Evolutionary conservation across 495 filamentous ascomycete species (phyloP).

Genomic region (Talaromyces borbonicus): DNA sequence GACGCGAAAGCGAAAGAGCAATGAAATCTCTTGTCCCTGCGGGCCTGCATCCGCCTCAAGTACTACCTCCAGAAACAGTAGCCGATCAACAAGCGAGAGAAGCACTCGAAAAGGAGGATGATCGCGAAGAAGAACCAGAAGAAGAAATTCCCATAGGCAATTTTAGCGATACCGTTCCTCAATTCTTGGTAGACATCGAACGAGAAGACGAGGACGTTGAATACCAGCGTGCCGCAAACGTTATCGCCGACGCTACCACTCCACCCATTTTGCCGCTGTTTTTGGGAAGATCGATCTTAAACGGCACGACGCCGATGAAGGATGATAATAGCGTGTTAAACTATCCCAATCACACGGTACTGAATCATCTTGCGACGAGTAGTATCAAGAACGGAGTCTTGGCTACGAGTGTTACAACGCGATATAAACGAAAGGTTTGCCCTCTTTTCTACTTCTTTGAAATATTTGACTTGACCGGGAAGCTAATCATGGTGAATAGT

Average conservation of each 20-base stretch:
- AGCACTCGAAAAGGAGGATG: conserved; percentile 29
- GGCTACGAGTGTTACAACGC: conserved; percentile 92
- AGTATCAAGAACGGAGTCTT: conserved; percentile 94
- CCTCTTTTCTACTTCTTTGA: not conserved
- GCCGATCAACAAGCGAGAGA: conserved; percentile 25
- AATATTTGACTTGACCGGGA: conserved; percentile 12
- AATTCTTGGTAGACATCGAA: conserved; percentile 78
- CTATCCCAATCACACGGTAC: conserved; percentile 92
- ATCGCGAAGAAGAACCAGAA: conserved; percentile 36
- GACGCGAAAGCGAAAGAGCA: conserved; percentile 26
- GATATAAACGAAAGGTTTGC: conserved; percentile 89
- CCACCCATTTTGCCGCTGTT: conserved; percentile 87
- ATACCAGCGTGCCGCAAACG: conserved; percentile 59
- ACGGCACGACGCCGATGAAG: conserved; percentile 82
- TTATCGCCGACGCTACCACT: conserved; percentile 62
- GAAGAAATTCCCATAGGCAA: conserved; percentile 38
- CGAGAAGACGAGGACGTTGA: conserved; percentile 63
- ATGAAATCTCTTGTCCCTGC: conserved; percentile 19
- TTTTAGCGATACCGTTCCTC: conserved; percentile 57
- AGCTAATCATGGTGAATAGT: no score
- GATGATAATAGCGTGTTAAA: conserved; percentile 94
- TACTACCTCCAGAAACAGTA: conserved; percentile 28
- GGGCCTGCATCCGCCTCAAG: conserved; percentile 36
- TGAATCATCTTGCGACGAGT: conserved; percentile 97
- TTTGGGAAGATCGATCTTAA: conserved; percentile 88